Evolutionary conservation across 2,329 filamentous ascomycete genomes (phyloP).

Genomic region (Colletotrichum cuscutae): DNA sequence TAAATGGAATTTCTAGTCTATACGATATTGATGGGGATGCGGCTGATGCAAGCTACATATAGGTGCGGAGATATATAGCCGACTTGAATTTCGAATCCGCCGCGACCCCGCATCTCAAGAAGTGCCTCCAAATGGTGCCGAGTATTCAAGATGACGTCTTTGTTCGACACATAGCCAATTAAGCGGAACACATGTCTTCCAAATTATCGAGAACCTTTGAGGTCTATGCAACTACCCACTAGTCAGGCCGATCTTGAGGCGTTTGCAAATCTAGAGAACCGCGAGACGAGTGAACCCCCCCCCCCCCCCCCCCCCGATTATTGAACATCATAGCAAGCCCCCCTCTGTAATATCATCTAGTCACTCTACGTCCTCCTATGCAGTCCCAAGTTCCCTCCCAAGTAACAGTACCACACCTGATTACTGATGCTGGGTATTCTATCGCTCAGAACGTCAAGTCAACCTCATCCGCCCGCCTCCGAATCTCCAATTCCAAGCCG

Average conservation of each 20-base stretch:
- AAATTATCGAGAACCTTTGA: background rate
- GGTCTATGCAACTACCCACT: background rate
- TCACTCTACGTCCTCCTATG: no score
- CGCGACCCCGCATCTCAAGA: background rate
- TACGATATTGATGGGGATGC: background rate
- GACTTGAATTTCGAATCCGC: background rate
- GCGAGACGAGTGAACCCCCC: background rate
- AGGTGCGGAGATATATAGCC: background rate
- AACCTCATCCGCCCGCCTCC: slow-evolving; percentile 3
- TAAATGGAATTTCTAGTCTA: no score
- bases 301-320: background rate
- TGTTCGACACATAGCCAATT: background rate
- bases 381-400: no score
- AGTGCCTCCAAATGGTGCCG: background rate
- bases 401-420: no score
- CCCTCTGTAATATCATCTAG: background rate
- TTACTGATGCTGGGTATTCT: no score
- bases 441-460: background rate
- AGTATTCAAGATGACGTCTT: background rate
- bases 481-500: slow-evolving; percentile 4
- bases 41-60: background rate
- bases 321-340: background rate
- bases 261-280: background rate
- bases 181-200: background rate
- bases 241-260: background rate